These are phyloP conservation scores for Cystofilobasidium capitatum DNA, from an alignment of 768 basidiomycete genomes.

Conservation along the genomic window DNA sequence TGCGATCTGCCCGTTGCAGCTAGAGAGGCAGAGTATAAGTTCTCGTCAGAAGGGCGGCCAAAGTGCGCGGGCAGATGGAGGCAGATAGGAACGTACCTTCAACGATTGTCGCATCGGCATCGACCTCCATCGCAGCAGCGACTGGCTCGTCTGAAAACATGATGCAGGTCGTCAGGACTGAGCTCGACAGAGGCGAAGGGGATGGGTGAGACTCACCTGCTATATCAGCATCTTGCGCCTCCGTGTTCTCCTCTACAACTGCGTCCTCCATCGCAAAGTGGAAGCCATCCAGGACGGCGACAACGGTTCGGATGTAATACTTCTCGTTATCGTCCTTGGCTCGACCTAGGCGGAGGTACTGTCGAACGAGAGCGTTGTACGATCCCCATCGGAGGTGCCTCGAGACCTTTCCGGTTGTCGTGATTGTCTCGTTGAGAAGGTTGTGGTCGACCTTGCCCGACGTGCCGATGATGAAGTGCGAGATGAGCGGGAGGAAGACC, in stretches of 20 bases:
- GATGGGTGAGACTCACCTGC: constrained; percentile 26
- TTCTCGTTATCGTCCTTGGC: constrained; percentile 62
- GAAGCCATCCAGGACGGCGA: constrained; percentile 78
- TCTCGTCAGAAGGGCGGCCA: too few relatives aligned
- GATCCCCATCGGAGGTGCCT: constrained; percentile 69
- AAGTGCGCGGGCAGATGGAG: background rate
- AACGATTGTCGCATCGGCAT: constrained; percentile 33
- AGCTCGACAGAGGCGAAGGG: too few relatives aligned
- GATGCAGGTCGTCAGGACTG: too few relatives aligned
- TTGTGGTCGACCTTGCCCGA: constrained; percentile 58
- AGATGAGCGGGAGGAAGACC: constrained; percentile 76
- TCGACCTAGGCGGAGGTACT: constrained; percentile 57
- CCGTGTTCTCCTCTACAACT: constrained; percentile 36
- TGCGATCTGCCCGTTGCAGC: constrained; percentile 29
- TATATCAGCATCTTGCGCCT: constrained; percentile 30
- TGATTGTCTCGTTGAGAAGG: constrained; percentile 80
- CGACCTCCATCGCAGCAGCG: constrained; percentile 26
- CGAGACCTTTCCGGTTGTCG: constrained; percentile 65
- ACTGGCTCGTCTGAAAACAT: constrained; percentile 22
- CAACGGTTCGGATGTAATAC: constrained; percentile 71
- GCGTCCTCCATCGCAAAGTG: constrained; percentile 72
- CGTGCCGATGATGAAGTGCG: constrained; percentile 62
- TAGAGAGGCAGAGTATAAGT: background rate
- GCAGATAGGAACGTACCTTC: constrained; percentile 3
- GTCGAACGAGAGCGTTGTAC: constrained; percentile 69